phyloP scores from a whole-genome alignment of 805 yeast species.

The Candida golubevii region DNA sequence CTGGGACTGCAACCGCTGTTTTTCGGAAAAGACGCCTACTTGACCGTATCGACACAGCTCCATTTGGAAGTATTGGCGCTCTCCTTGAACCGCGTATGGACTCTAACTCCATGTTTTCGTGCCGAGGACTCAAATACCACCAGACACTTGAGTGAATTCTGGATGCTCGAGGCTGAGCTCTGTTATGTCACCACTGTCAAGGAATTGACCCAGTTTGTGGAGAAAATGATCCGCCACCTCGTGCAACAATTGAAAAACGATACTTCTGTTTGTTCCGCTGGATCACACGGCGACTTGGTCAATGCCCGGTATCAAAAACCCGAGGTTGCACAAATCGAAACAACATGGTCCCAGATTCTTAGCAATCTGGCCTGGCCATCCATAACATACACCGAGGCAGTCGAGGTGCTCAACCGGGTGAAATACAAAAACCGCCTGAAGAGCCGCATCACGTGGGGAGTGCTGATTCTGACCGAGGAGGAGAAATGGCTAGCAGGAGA shows the following conservation, averaged over 20 bases:
- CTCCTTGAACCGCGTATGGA: constrained; percentile 79
- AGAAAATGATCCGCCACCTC: constrained; percentile 54
- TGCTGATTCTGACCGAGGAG: constrained; percentile 72
- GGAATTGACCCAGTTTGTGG: constrained; percentile 63
- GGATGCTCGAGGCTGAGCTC: constrained; percentile 96
- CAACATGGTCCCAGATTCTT: constrained; percentile 60
- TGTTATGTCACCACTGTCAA: constrained; percentile 56
- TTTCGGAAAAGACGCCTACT: constrained; percentile 62
- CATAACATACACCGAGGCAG: constrained; percentile 73
- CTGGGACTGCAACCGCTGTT: constrained; percentile 30
- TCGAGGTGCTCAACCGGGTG: constrained; percentile 44
- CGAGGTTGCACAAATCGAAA: constrained; percentile 31
- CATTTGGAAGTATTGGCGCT: constrained; percentile 80
- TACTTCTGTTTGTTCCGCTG: background rate
- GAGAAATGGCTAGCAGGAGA: constrained; percentile 85
- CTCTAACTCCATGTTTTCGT: constrained; percentile 85
- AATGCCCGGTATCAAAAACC: constrained; percentile 36
- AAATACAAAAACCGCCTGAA: constrained; percentile 38
- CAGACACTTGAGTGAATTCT: constrained; percentile 89
- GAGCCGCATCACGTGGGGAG: constrained; percentile 55
- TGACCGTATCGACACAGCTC: constrained; percentile 89
- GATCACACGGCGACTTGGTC: constrained; percentile 25
- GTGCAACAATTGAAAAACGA: constrained; percentile 9
- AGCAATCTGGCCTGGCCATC: constrained; percentile 53
- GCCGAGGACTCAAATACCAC: constrained; percentile 88